These are phyloP conservation scores for Leccinum fibrillosum DNA, from an alignment of 768 basidiomycete genomes.

Conservation along the genomic window DNA sequence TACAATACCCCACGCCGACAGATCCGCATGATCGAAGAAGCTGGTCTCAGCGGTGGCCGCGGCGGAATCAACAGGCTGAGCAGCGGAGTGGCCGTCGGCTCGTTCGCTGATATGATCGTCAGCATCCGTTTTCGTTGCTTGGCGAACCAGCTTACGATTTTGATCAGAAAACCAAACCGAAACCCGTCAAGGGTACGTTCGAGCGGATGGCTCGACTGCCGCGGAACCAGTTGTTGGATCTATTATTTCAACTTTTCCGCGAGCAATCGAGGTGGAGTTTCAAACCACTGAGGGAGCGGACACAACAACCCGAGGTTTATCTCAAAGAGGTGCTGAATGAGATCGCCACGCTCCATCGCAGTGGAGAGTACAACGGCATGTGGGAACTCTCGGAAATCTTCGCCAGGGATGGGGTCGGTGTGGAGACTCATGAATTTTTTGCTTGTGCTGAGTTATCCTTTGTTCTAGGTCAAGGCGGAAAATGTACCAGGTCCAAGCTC, in stretches of 20 bases:
- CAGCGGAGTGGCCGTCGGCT: slow-evolving; percentile 61
- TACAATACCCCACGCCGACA: slow-evolving; percentile 66
- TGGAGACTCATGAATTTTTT: not conserved
- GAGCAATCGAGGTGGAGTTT: slow-evolving; percentile 82
- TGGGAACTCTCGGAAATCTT: slow-evolving; percentile 79
- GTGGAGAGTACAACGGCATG: slow-evolving; percentile 75
- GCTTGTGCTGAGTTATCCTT: slow-evolving; percentile 2
- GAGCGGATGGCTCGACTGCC: slow-evolving; percentile 93
- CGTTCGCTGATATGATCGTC: slow-evolving; percentile 68
- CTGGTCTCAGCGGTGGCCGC: slow-evolving; percentile 61
- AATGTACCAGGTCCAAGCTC: slow-evolving; percentile 41
- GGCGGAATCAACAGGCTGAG: slow-evolving; percentile 77
- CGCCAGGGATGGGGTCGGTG: slow-evolving; percentile 58
- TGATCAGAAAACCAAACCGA: slow-evolving; percentile 58
- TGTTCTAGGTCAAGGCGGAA: slow-evolving; percentile 42
- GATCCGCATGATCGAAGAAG: slow-evolving; percentile 74
- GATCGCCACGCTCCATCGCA: slow-evolving; percentile 72
- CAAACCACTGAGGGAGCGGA: slow-evolving; percentile 69
- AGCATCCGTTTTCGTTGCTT: slow-evolving; percentile 27
- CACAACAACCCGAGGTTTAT: slow-evolving; percentile 84
- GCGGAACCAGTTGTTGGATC: slow-evolving; percentile 81
- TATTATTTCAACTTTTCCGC: slow-evolving; percentile 75
- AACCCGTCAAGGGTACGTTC: slow-evolving; percentile 65
- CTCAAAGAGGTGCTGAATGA: slow-evolving; percentile 80
- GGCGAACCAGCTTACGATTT: slow-evolving; percentile 5